Conservation (phyloP, 257 asterid genomes). For the Anisodus acutangulus region DNA sequence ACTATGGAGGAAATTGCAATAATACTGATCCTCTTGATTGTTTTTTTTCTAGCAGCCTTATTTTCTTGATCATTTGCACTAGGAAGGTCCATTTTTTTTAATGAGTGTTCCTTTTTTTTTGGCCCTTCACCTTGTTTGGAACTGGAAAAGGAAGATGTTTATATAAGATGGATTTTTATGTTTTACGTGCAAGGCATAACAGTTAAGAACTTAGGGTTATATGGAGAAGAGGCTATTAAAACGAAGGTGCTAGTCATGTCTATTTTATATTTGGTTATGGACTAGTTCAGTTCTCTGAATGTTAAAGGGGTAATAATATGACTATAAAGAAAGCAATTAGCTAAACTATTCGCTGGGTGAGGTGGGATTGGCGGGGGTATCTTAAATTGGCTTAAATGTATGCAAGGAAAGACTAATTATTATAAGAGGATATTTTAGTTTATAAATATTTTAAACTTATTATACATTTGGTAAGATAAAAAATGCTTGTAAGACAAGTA, state of each 20-base stretch:
- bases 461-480: background rate
- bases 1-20: conserved; percentile 30
- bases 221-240: conserved; percentile 15
- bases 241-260: background rate
- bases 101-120: background rate
- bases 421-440: too few relatives aligned
- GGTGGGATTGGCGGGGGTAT: background rate
- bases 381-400: background rate
- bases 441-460: background rate
- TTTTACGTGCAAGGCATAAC: conserved; percentile 22
- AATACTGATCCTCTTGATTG: conserved; percentile 14
- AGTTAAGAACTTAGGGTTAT: background rate
- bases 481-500: background rate
- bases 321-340: background rate
- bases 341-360: background rate
- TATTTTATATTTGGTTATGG: background rate
- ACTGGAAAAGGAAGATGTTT: background rate
- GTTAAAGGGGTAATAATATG: background rate
- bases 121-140: background rate
- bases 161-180: background rate
- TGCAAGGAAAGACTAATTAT: background rate
- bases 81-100: background rate
- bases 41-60: background rate
- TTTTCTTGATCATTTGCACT: conserved; percentile 20
- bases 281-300: background rate